Conservation (phyloP, 495 filamentous ascomycete genomes). For the Xylaria acuta region DNA sequence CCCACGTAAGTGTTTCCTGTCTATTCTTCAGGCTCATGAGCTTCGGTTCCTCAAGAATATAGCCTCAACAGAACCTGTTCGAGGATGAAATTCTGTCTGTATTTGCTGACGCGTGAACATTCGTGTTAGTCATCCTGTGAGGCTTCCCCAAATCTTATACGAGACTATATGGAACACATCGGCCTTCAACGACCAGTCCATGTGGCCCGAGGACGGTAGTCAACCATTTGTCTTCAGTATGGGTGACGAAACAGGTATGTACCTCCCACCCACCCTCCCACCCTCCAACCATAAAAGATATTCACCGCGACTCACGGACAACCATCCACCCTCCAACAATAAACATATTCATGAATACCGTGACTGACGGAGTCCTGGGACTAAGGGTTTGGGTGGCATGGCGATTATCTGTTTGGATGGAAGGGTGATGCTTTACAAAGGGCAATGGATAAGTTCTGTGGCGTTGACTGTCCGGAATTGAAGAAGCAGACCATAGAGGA, state of each 20-base stretch:
- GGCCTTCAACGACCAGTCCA: conserved; percentile 45
- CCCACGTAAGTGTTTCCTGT: background rate
- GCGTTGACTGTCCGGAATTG: background rate
- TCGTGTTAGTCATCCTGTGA: conserved; percentile 38
- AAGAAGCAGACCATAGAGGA: background rate
- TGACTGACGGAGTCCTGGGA: too few species aligned
- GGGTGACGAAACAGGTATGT: too few species aligned
- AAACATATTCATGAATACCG: too few species aligned
- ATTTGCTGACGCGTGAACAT: conserved; percentile 36
- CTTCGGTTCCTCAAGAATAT: background rate
- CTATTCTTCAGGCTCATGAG: background rate
- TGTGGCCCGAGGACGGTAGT: conserved; percentile 44
- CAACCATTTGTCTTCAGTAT: conserved; percentile 41
- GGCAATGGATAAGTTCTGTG: background rate
- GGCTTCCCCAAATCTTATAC: conserved; percentile 42
- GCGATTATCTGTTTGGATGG: background rate
- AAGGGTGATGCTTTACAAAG: background rate
- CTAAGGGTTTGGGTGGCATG: background rate
- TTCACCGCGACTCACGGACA: too few species aligned
- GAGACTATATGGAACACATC: conserved; percentile 46
- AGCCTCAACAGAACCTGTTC: background rate
- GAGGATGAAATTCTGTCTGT: background rate
- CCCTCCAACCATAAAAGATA: too few species aligned
- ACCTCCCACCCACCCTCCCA: too few species aligned
- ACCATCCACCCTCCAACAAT: too few species aligned